Base-by-base conservation (phyloP, 2,329 filamentous ascomycete genomes). In the Juglanconis juglandina region DNA sequence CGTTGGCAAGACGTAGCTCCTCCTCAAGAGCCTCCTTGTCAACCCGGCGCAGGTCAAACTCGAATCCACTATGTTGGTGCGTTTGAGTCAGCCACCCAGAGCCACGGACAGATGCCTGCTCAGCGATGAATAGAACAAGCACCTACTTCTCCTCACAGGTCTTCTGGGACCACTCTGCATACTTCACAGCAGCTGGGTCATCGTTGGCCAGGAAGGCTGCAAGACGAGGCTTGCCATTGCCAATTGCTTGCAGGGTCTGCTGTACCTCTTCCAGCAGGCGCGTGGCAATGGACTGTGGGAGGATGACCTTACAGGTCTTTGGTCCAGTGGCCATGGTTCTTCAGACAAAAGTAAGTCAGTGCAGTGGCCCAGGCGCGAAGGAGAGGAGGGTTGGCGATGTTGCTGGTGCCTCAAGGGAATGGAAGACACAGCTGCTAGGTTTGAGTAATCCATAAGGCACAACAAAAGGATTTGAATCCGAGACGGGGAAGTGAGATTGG, bases 111-210 rank as follows among this genome's bases (percentile, higher is more conserved):
- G 10, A 14, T 37, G 34, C 35, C 8, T 9, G 39, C 8, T 9
- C 46, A 33, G 10, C 33, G 4, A 35, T 14, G n/a, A n/a, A n/a
- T 33, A 5, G 35, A 35, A 52, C 11, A 37, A 35, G 13, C n/a
- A 76, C 89, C 88, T 81, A 97, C 93, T 97, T 96, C 75, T 98
- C 94, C 75, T 88, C 85, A 76, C 92, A 96, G 4, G 95, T 97
- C 83, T 96, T 97, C 75, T 92, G 91, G 46, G 94, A 97, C 91
- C 92, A 97, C 75, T 97, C 91, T 58, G 95, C 95, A 73, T 99
- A 98, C 79, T 96, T 92, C 68, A 90, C 81, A 37, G 94, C 94
- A 44, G 92, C 91, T 35, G 93, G 92, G 76, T 99, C 95, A 66
- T 85, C 84, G 76, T 96, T 98, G 67, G 94, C 92, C 59, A 99